Evolutionary conservation across 2,329 filamentous ascomycete species (phyloP).

Genomic region (Byssothecium circinans): DNA sequence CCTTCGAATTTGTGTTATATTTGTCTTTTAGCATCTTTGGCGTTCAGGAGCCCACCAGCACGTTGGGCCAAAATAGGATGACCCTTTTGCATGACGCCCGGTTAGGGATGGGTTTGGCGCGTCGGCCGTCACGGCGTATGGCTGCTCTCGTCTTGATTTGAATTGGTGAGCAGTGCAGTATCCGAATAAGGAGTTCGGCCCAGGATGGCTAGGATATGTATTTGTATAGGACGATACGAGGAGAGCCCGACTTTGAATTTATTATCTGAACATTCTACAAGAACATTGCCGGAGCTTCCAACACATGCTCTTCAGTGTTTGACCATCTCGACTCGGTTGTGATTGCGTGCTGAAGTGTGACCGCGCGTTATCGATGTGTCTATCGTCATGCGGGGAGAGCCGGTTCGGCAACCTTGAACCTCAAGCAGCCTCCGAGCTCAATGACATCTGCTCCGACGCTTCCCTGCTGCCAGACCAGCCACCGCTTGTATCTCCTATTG

Average conservation of each 20-base stretch:
- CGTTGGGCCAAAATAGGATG: constrained; percentile 22
- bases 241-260: not conserved
- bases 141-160: not conserved
- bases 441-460: constrained; percentile 10
- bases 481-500: too few species aligned
- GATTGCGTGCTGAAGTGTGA: constrained; percentile 2
- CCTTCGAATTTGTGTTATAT: constrained; percentile 13
- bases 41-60: constrained; percentile 23
- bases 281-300: not conserved
- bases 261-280: too few species aligned
- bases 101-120: constrained; percentile 11
- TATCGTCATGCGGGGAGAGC: constrained; percentile 5
- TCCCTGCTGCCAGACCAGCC: constrained; percentile 2
- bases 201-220: constrained; percentile 2
- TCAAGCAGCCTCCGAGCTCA: constrained; percentile 7
- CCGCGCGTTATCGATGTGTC: constrained; percentile 1
- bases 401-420: constrained; percentile 3
- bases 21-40: constrained; percentile 24
- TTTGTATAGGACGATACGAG: constrained; percentile 15
- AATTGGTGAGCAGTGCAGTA: too few species aligned
- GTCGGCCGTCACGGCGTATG: constrained; percentile 5
- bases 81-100: constrained; percentile 18
- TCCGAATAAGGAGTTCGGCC: not conserved
- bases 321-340: too few species aligned
- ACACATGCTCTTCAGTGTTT: not conserved